Base-by-base conservation (phyloP, 345 rosid genomes). In the Camelina laxa region DNA sequence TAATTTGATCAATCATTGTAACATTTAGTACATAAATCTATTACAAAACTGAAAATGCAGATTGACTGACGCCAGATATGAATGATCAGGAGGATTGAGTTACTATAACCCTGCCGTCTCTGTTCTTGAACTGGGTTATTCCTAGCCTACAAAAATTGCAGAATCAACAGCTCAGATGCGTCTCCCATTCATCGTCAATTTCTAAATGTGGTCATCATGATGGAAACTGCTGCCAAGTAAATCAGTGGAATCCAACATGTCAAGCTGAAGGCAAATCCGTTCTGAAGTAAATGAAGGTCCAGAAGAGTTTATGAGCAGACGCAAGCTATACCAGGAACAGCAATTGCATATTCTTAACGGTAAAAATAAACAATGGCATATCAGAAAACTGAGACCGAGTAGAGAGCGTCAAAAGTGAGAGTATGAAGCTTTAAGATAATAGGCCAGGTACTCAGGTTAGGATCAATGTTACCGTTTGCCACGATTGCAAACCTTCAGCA, bases 221-320 rank as follows among this genome's bases (percentile, higher is more conserved):
- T 16, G 65, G 47, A 30, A 42, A 58, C 12, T 45, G 9, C 45
- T 44, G 55, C 20, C 9, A 55, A 19, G 45, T 45, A 31, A 14
- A 70, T 35, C 22, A 31, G 45, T 56, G 55, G 45, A 15, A 47
- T 47, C 51, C 74, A 19, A 70, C 19, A 31, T 70, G 33, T 31
- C 56, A 58, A 45, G 56, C 22, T 69, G 60, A 66, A 66, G 53
- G 42, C 22, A 57, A 44, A 58, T 57, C 51, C 44, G 44, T 58
- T 49, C 24, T 57, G 67, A 47, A 66, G 66, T 9, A 47, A 66
- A 66, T 70, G 59, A 57, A 42, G 49, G 38, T 53, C 50, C 51
- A 54, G 11, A 21, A 42, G 58, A 65, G 21, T 64, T 73, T 30
- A 61, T 22, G 24, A 53, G 72, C 61, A 53, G 6, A 8, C 22